Evolutionary conservation across 2,329 filamentous ascomycete genomes (phyloP).

Genomic region (Colletotrichum cereale): DNA sequence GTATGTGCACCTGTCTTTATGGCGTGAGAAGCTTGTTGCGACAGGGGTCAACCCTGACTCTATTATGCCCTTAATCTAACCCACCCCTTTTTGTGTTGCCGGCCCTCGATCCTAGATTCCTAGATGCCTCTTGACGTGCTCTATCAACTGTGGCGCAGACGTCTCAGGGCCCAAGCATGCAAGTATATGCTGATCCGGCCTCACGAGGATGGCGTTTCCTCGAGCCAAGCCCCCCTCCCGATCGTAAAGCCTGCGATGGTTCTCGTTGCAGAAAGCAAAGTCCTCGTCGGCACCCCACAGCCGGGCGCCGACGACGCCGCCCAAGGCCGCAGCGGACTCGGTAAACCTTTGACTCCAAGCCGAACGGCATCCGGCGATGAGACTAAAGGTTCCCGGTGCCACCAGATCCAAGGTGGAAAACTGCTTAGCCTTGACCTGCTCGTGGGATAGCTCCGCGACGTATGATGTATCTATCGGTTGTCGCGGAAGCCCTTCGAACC

Average conservation of each 20-base stretch:
- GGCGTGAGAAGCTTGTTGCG: no score
- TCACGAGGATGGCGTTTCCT: constrained; percentile 48
- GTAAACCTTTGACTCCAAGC: constrained; percentile 7
- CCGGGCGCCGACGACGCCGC: not conserved
- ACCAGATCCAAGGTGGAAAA: constrained; percentile 54
- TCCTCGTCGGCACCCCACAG: constrained; percentile 8
- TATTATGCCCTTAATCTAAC: no score
- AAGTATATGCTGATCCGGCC: constrained; percentile 55
- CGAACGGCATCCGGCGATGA: constrained; percentile 2
- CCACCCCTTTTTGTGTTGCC: no score
- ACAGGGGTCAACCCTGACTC: no score
- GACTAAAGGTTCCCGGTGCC: not conserved
- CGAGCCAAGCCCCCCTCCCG: constrained; percentile 42
- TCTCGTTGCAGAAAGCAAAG: constrained; percentile 6
- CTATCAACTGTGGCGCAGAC: not conserved
- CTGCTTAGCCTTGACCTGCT: constrained; percentile 45
- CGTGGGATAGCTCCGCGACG: constrained; percentile 47
- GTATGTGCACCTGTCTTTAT: no score
- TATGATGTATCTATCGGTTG: constrained; percentile 51
- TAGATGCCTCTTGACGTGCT: not conserved
- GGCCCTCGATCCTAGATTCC: no score
- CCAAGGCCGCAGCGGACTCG: not conserved
- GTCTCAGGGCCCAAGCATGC: constrained; percentile 28
- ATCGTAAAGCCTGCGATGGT: constrained; percentile 40
- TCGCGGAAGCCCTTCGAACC: constrained; percentile 18